These are phyloP conservation scores for Nemania sp. DNA, from an alignment of 2,329 filamentous ascomycete genomes.

Conservation along the genomic window DNA sequence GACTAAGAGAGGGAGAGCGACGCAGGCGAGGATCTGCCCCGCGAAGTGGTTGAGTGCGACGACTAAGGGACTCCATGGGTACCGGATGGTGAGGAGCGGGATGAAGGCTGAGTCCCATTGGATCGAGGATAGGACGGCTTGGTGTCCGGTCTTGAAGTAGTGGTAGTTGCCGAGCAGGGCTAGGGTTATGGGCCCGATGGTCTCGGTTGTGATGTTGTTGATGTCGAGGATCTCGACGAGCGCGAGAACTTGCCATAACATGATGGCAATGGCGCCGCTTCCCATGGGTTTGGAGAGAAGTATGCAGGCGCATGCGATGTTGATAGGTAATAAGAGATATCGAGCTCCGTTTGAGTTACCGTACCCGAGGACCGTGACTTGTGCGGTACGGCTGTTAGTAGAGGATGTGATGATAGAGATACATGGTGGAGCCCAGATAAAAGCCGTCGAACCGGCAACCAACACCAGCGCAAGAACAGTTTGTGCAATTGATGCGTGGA, in stretches of 20 bases:
- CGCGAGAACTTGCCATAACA: slow-evolving; percentile 87
- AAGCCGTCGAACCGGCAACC: slow-evolving; percentile 82
- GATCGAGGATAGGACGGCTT: slow-evolving; percentile 82
- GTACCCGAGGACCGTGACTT: slow-evolving; percentile 84
- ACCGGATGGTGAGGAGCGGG: slow-evolving; percentile 76
- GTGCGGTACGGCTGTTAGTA: slow-evolving; percentile 49
- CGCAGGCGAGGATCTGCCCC: slow-evolving; percentile 80
- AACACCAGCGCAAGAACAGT: slow-evolving; percentile 77
- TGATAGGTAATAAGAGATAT: slow-evolving; percentile 81
- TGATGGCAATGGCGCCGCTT: slow-evolving; percentile 76
- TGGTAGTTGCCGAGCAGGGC: slow-evolving; percentile 90
- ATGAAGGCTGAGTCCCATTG: slow-evolving; percentile 98
- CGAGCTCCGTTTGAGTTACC: slow-evolving; percentile 90
- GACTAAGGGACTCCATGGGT: slow-evolving; percentile 86
- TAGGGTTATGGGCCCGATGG: slow-evolving; percentile 82
- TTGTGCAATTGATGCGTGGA: slow-evolving; percentile 79
- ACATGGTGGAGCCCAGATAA: slow-evolving; percentile 82
- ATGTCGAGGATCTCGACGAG: slow-evolving; percentile 67
- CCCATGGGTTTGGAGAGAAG: slow-evolving; percentile 95
- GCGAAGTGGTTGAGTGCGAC: slow-evolving; percentile 87
- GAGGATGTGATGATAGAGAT: slow-evolving; percentile 68
- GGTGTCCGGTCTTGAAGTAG: slow-evolving; percentile 98
- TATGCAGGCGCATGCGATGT: slow-evolving; percentile 75
- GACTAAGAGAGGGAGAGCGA: slow-evolving; percentile 77
- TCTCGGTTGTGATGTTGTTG: slow-evolving; percentile 62